A percentile compares a stretch with the other conserved stretches of the same genome.
phyloP scores from a whole-genome alignment of 1,284 basidiomycete species.

The Ganoderma meredithae region DNA sequence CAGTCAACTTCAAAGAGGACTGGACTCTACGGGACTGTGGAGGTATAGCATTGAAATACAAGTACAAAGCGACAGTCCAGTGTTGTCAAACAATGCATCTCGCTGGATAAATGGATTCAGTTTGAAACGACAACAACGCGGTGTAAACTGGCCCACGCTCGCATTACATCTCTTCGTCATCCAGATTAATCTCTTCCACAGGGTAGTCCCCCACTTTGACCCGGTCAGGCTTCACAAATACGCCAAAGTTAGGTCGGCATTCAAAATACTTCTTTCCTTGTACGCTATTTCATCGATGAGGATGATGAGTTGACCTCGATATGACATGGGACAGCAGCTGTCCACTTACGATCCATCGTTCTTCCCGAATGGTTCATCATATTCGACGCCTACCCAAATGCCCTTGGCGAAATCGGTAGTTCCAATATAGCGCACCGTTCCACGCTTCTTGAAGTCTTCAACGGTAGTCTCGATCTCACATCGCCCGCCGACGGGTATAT shows the following conservation, averaged over 20 bases:
- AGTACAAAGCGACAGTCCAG: not conserved
- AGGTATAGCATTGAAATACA: not conserved
- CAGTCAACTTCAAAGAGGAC: not conserved
- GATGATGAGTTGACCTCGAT: not conserved
- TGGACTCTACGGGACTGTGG: not conserved
- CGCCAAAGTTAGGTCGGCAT: slow-evolving; percentile 80
- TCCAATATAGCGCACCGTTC: slow-evolving; percentile 88
- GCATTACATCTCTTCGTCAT: slow-evolving; percentile 60
- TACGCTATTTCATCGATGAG: slow-evolving; percentile 59
- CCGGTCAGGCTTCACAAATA: slow-evolving; percentile 88
- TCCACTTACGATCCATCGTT: slow-evolving; percentile 90
- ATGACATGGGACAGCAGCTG: too few species aligned
- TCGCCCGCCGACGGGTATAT: slow-evolving; percentile 73
- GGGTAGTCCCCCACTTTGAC: slow-evolving; percentile 90
- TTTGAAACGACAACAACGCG: too few species aligned
- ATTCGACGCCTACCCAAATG: slow-evolving; percentile 92
- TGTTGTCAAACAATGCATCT: not conserved
- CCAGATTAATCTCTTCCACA: slow-evolving; percentile 75
- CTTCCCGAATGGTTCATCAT: slow-evolving; percentile 96
- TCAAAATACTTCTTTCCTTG: slow-evolving; percentile 88
- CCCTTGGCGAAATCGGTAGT: slow-evolving; percentile 80
- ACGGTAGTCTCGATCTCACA: slow-evolving; percentile 83
- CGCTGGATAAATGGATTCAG: not conserved
- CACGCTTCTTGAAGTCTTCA: slow-evolving; percentile 76
- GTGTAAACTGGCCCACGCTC: not conserved